phyloP scores from a whole-genome alignment of 805 yeast genomes.

The Cyberlindnera xishuangbannaensis region DNA sequence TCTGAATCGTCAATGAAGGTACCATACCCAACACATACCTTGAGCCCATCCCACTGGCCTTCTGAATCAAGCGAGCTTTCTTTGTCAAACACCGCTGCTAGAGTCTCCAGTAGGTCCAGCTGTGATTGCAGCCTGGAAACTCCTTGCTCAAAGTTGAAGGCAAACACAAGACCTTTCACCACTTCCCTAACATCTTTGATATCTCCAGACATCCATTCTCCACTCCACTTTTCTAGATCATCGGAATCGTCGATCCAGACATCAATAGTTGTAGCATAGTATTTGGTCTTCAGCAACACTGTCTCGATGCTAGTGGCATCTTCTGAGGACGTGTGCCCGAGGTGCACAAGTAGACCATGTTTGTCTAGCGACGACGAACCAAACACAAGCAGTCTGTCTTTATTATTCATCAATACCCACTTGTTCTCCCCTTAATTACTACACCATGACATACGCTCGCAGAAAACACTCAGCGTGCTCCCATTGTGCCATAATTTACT shows the following conservation, averaged over 20 bases:
- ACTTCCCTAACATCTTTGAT: conserved; percentile 26
- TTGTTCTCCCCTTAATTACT: no score
- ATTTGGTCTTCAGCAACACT: conserved; percentile 26
- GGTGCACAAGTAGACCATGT: conserved; percentile 5
- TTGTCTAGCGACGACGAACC: conserved; percentile 7
- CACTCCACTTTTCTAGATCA: conserved; percentile 29
- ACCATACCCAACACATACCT: conserved; percentile 26
- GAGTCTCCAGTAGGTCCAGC: not conserved
- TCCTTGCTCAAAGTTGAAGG: conserved; percentile 9
- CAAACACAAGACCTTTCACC: conserved; percentile 25
- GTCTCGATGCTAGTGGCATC: conserved; percentile 4
- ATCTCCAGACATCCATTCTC: conserved; percentile 6
- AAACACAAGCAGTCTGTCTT: conserved; percentile 9
- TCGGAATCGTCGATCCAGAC: conserved; percentile 27
- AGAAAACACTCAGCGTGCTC: no score
- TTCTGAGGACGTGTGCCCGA: conserved; percentile 2
- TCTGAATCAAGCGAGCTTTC: no score
- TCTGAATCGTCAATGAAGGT: no score
- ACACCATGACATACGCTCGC: no score
- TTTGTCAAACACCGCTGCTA: conserved; percentile 1
- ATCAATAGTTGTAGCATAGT: conserved; percentile 26
- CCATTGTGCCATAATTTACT: no score
- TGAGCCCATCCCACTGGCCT: conserved; percentile 9
- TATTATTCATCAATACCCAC: no score
- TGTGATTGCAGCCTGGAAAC: not conserved